phyloP scores from a whole-genome alignment of 1,139 yeast genomes.

The Petasospora rhodanensis region DNA sequence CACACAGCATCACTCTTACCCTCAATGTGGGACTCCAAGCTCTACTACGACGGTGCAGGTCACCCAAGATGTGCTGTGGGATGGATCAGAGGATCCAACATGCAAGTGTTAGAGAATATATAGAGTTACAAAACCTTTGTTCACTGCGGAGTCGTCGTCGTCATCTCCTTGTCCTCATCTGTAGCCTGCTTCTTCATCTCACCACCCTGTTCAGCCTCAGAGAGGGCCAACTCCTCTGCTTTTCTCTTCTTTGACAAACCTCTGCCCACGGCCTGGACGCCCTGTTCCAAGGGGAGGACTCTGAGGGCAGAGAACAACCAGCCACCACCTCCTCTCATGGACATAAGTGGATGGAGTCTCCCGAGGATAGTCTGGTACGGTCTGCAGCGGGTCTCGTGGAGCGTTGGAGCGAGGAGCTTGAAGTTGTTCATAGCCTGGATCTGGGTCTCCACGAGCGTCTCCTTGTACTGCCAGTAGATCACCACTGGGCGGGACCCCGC shows the following conservation, averaged over 20 bases:
- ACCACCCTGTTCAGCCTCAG: conserved; percentile 4
- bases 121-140: not conserved
- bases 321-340: conserved; percentile 91
- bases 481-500: conserved; percentile 88
- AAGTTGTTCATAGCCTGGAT: conserved; percentile 62
- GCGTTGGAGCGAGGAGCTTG: conserved; percentile 76
- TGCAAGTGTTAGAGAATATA: conserved; percentile 18
- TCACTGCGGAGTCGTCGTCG: not conserved
- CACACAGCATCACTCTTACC: conserved; percentile 15
- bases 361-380: conserved; percentile 93
- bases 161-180: not conserved
- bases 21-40: conserved; percentile 24
- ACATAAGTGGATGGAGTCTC: conserved; percentile 91
- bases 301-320: conserved; percentile 74
- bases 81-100: conserved; percentile 25
- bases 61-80: conserved; percentile 30
- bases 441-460: conserved; percentile 66
- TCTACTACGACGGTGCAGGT: conserved; percentile 28
- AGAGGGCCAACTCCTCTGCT: too few relatives aligned
- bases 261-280: conserved; percentile 27
- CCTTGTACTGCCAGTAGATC: conserved; percentile 77
- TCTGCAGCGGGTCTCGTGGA: conserved; percentile 78
- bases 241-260: conserved; percentile 23
- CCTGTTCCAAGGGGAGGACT: conserved; percentile 64
- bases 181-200: conserved; percentile 6